Evolutionary conservation across 352 stramenopile species (phyloP).

Genomic region (Phytopythium chamaehyphon): DNA sequence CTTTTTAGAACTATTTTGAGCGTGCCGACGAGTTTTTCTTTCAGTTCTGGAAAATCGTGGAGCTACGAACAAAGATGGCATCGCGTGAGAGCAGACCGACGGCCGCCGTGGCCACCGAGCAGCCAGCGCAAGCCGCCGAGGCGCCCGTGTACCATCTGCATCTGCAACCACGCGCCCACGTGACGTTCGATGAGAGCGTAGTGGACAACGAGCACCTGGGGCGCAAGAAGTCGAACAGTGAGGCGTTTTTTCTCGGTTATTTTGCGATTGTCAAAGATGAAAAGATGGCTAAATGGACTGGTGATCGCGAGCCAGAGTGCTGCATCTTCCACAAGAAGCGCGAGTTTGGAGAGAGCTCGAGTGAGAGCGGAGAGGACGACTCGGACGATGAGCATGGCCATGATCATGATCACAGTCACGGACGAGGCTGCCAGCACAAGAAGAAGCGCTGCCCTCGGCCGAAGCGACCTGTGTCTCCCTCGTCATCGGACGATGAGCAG

Average conservation of each 20-base stretch:
- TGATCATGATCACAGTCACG: slow-evolving; percentile 16
- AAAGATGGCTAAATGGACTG: slow-evolving; percentile 1
- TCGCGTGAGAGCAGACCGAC: slow-evolving; percentile 19
- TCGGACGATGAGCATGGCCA: slow-evolving; percentile 20
- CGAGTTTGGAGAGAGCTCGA: slow-evolving; percentile 89
- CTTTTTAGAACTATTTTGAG: not conserved
- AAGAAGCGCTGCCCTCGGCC: slow-evolving; percentile 16
- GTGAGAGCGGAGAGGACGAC: slow-evolving; percentile 81
- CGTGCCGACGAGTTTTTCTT: not conserved
- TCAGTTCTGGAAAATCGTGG: slow-evolving; percentile 1
- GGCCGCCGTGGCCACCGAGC: slow-evolving; percentile 22
- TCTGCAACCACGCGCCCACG: slow-evolving; percentile 71
- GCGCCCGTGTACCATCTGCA: slow-evolving; percentile 61
- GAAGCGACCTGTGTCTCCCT: slow-evolving; percentile 26
- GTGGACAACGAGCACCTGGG: slow-evolving; percentile 93
- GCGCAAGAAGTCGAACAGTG: slow-evolving; percentile 90
- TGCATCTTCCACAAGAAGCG: slow-evolving; percentile 94
- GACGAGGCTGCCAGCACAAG: slow-evolving; percentile 29
- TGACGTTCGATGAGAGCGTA: slow-evolving; percentile 87
- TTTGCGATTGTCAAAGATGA: too few relatives aligned
- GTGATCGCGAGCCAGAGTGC: slow-evolving; percentile 58
- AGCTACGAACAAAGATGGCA: slow-evolving; percentile 25
- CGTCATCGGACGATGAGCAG: slow-evolving; percentile 34
- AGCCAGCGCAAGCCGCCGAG: slow-evolving; percentile 8
- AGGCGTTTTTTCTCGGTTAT: too few relatives aligned